Evolutionary conservation across 345 rosid species (phyloP), one percentile per base, ranked within the genome.

Genomic region (Gossypium australe): DNA sequence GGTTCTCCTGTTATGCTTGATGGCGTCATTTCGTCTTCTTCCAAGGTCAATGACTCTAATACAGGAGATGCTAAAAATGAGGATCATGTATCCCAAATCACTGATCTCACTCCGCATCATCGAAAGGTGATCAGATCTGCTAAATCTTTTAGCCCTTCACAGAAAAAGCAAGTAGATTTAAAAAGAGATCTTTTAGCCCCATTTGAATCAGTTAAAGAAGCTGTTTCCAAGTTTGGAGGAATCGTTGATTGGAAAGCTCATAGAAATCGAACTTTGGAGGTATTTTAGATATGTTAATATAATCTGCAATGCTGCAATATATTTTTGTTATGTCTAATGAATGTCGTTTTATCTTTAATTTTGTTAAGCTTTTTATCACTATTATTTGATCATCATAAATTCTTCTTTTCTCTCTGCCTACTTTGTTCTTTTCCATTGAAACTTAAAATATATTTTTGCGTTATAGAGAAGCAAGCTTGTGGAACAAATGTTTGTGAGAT

Each of bases 211-310:
- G 98, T 94, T 73, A 92, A 94, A 87, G 91, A 88, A 80, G 98
- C 88, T 69, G 98, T 94, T 79, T 92, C 97, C 60, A 92, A 86
- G 85, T 92, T 94, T 78, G 98, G 98, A 13, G 98, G 98, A 74
- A 92, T 92, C 76, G 90, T 89, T 60, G 98, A 94, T 72, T 94
- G 98, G 98, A 94, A 92, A 85, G 98, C 94, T 57, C 98, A 92
- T 76, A 87, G 80, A 84, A 75, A 87, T 80, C 85, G 89, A 84
- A 85, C 90, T 16, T 85, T 89, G 77, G 95, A 92, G 97, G 98
- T 94, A 86, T 58, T 10, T 68, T 29, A 2, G 53, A 51, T 10
- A 48, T 67, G 55, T 18, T 64, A 29, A 34, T 75, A 43, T 17
- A 75, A 20, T n/a, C 29, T 29, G 34, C n/a, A 29, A 20, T 67